Evolutionary conservation across 768 basidiomycete species (phyloP), one percentile per base, ranked within the genome.

Genomic region (Gyrodon lividus): DNA sequence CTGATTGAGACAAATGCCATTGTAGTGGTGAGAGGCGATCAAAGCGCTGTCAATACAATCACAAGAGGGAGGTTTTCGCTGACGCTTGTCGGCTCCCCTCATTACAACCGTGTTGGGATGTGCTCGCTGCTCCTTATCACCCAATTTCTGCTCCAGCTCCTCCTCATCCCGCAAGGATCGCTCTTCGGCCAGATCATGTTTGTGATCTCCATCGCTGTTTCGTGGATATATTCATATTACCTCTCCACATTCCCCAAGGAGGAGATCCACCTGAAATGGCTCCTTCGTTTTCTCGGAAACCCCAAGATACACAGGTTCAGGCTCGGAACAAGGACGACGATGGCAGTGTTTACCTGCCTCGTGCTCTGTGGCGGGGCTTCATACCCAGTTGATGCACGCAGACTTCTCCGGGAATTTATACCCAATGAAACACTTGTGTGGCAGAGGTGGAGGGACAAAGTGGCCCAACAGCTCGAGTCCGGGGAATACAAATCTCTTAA

Each of bases 131-230:
- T 71, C 9, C 57, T 68, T 43, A 59, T 60, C 17, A 43, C 51
- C 26, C 64, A 72, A 28, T 65, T 68, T 53, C 52, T 72, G 40
- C 50, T 59, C 20, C 66, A 71, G 51, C 59, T 72, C 31, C 58
- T 71, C 37, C 60, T 71, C 47, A 59, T 70, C 23, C 69, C 69
- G 1, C 66, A 68, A 28, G 64, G 61, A n/a, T 54, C 57, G 5
- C 43, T 70, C 4, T 68, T 72, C 28, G 66, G 70, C 20, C 67
- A 70, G 51, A 52, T 64, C 50, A 62, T 71, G 64, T 70, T 71
- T 45, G 39, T 72, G 23, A 5, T 50, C 41, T 63, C 65, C 4
- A 55, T 71, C 35, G 51, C 46, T 17, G 59, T 56, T 4, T 70
- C 68, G 10, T 72, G 68, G 71, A 23, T 37, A 17, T 64, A 71